Conservation (phyloP, 768 basidiomycete genomes). For the Multifurca ochricompacta region DNA sequence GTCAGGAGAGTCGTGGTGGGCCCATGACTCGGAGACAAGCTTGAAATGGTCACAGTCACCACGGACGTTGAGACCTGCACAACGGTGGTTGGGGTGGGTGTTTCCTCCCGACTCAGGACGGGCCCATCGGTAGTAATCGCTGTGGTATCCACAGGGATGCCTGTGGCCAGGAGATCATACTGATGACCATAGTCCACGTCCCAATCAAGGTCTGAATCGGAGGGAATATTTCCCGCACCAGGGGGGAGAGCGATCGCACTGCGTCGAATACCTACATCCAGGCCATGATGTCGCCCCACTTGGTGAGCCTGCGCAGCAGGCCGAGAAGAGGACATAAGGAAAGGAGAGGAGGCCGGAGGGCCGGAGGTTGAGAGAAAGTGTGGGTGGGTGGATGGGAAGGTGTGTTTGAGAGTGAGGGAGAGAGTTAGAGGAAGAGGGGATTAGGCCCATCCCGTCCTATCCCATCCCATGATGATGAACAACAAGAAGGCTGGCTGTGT, state of each 20-base stretch:
- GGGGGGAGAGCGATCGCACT: neutral
- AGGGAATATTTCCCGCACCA: neutral
- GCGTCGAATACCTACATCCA: neutral
- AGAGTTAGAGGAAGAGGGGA: too few species aligned
- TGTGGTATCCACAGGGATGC: neutral
- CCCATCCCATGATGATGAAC: neutral
- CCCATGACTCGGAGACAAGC: neutral
- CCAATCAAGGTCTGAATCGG: neutral
- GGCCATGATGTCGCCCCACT: neutral
- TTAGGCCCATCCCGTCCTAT: neutral
- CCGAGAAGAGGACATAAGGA: slow-evolving; percentile 1
- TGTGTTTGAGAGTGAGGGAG: neutral
- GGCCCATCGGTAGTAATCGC: neutral
- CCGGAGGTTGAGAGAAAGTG: slow-evolving; percentile 6
- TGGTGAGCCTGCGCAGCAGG: slow-evolving; percentile 17
- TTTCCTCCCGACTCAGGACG: neutral
- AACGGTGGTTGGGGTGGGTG: neutral
- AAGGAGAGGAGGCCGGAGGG: slow-evolving; percentile 1
- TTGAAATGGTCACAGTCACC: neutral
- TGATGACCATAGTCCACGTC: neutral
- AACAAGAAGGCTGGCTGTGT: neutral
- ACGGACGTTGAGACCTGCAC: slow-evolving; percentile 1
- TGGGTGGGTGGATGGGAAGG: too few species aligned
- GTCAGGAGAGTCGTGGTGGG: neutral
- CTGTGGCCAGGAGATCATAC: neutral